Conservation (phyloP, 2,329 filamentous ascomycete genomes). For the Magnaporthiopsis poae region DNA sequence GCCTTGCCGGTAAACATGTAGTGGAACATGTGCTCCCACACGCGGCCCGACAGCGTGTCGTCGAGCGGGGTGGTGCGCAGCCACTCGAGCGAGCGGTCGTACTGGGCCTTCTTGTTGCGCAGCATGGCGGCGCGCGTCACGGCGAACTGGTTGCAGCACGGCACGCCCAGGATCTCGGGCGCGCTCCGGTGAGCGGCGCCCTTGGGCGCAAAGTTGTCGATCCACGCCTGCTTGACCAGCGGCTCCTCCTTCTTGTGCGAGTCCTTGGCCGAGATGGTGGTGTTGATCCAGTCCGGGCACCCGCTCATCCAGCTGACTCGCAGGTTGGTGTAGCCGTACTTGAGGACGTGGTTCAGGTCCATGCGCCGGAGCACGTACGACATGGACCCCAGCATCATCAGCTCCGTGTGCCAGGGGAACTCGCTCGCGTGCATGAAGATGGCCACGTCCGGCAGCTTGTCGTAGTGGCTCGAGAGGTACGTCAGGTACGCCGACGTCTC, state of each 20-base stretch:
- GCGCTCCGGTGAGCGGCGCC: conserved; percentile 19
- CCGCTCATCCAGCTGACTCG: conserved; percentile 44
- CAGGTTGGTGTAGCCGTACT: conserved; percentile 45
- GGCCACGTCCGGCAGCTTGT: conserved; percentile 45
- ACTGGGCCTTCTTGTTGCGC: conserved; percentile 21
- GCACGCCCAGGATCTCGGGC: conserved; percentile 22
- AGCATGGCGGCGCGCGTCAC: conserved; percentile 22
- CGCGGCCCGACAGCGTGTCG: conserved; percentile 23
- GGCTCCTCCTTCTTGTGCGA: conserved; percentile 21
- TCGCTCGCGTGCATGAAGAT: conserved; percentile 55
- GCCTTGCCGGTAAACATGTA: conserved; percentile 23
- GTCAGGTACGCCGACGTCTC: conserved; percentile 54
- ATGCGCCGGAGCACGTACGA: conserved; percentile 23
- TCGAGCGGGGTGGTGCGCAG: conserved; percentile 19
- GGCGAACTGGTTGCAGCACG: conserved; percentile 27
- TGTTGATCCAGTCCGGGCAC: conserved; percentile 44
- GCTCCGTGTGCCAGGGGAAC: conserved; percentile 26
- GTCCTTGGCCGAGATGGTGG: conserved; percentile 17
- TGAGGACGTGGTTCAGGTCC: conserved; percentile 28
- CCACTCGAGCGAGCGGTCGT: conserved; percentile 21
- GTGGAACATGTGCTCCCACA: conserved; percentile 27
- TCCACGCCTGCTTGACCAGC: conserved; percentile 21
- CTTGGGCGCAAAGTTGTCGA: conserved; percentile 19
- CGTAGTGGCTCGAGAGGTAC: conserved; percentile 53
- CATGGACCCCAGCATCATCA: conserved; percentile 23